Evolutionary conservation across 139 green algal species (phyloP).

Genomic region (Chlorella sp.): DNA sequence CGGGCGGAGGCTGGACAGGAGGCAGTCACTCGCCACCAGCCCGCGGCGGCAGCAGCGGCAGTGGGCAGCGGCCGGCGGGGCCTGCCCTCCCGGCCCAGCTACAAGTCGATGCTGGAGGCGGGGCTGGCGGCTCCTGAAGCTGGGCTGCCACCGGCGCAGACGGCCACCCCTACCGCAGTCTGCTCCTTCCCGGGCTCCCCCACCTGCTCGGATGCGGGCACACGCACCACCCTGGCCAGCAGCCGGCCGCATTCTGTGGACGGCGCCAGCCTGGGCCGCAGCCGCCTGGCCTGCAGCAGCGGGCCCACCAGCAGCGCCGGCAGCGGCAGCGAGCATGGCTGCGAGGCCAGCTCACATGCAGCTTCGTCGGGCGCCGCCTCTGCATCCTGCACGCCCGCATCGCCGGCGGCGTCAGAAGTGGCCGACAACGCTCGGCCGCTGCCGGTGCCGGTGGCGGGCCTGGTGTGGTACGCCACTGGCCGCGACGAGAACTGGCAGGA

Average conservation of each 20-base stretch:
- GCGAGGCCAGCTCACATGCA: neutral
- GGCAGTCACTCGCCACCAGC: neutral
- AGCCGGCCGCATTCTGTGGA: slow-evolving; percentile 10
- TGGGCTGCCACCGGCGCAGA: neutral
- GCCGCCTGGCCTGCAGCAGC: slow-evolving; percentile 1
- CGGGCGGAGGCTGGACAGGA: neutral
- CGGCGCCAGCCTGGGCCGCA: neutral
- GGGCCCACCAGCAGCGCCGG: neutral
- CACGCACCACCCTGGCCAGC: slow-evolving; percentile 20
- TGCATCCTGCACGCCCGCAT: neutral
- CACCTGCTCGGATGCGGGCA: slow-evolving; percentile 30
- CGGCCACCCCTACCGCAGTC: slow-evolving; percentile 11
- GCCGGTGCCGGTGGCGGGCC: slow-evolving; percentile 36
- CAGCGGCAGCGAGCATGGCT: neutral
- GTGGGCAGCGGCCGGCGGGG: no score
- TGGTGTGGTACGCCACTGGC: slow-evolving; percentile 41
- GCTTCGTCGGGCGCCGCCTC: neutral
- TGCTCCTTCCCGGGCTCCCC: slow-evolving; percentile 23
- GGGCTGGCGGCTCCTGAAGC: neutral
- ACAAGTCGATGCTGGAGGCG: slow-evolving; percentile 35
- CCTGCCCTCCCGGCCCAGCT: slow-evolving; percentile 9
- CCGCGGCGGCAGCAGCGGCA: neutral
- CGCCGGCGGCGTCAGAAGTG: neutral
- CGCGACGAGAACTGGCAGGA: slow-evolving; percentile 46
- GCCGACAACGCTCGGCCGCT: slow-evolving; percentile 7